Percentiles rank a stretch among this genome's conserved stretches.
Evolutionary conservation across 1,284 basidiomycete species (phyloP).

Genomic region (Rhodofomes roseus): DNA sequence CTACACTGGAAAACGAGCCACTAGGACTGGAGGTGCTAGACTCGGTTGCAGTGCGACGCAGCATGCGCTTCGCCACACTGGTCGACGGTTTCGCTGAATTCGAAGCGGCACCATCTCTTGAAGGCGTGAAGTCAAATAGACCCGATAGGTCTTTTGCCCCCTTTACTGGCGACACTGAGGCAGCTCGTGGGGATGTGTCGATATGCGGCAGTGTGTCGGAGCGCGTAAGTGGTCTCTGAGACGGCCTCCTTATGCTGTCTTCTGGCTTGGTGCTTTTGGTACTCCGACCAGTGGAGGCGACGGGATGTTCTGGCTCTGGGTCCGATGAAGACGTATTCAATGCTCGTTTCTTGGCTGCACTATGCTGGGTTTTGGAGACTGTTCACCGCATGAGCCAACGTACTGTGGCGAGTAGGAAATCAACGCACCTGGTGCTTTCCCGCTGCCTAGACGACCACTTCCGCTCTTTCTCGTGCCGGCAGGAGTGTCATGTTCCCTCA

Average conservation of each 20-base stretch:
- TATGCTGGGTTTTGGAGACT: neutral
- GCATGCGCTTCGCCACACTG: slow-evolving; percentile 41
- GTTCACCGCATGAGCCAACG: neutral
- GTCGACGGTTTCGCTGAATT: slow-evolving; percentile 10
- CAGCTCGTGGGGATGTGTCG: slow-evolving; percentile 4
- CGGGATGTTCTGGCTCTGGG: neutral
- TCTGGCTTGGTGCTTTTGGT: neutral
- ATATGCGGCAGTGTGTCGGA: slow-evolving; percentile 13
- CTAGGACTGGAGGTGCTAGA: slow-evolving; percentile 39
- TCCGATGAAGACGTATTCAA: neutral
- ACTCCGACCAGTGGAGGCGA: neutral
- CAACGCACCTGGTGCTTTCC: neutral
- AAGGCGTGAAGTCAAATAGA: slow-evolving; percentile 28
- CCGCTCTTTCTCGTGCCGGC: neutral
- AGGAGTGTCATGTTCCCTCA: neutral
- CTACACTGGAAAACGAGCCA: slow-evolving; percentile 9
- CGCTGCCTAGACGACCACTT: neutral
- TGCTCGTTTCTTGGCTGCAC: neutral
- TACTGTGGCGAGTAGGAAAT: neutral
- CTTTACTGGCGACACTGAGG: slow-evolving; percentile 19
- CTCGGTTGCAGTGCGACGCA: slow-evolving; percentile 49
- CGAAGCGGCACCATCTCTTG: neutral
- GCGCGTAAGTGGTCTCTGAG: slow-evolving; percentile 12
- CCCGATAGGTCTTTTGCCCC: slow-evolving; percentile 30
- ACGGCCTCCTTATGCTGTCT: neutral